Evolutionary conservation across 2,329 filamentous ascomycete genomes (phyloP), one percentile per base, ranked within the genome.

Genomic region (Xylariaceae sp.): DNA sequence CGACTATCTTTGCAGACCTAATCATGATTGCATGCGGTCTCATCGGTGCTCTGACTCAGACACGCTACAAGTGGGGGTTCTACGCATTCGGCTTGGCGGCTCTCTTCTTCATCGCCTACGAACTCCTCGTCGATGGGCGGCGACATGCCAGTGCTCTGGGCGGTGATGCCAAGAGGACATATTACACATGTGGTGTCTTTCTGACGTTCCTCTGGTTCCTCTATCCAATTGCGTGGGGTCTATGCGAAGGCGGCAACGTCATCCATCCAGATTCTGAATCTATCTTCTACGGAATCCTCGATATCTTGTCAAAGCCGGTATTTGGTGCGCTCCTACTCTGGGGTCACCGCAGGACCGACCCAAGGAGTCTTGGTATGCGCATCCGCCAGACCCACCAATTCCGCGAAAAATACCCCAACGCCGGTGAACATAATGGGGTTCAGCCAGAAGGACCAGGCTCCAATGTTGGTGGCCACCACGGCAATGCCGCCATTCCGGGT

Each of bases 11-110:
- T 5, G 74, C 86, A 3, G 83, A 87, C 56, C 73, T 80, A 61
- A 73, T 88, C 60, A 87, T 88, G 83, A 79, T 89, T 44, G 71
- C 87, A n/a, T 81, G 79, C 18, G 83, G 83, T 19, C 76, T 88
- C 6, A 75, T 88, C 16, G 86, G 86, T 28, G 83, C 86, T 3
- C 76, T 88, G 1, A 82, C 86, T 3, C 65, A 68, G 14, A 81
- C 78, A 9, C 71, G 70, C 2, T 89, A 88, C 73, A 89, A 88
- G 64, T 88, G 82, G 82, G 83, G 83, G 1, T 89, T 84, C 69
- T 87, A 78, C 66, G 69, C 71, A 10, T 84, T 87, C 50, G 80
- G 78, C 50, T 73, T 69, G 61, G 66, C 72, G 3, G 73, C 78
- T 28, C 78, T 87, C 52, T 70, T 82, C 57, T 84, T 82, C 65